Evolutionary conservation across 2,329 filamentous ascomycete genomes (phyloP), one percentile per base, ranked within the genome.

Genomic region (Mariannaea sp.): DNA sequence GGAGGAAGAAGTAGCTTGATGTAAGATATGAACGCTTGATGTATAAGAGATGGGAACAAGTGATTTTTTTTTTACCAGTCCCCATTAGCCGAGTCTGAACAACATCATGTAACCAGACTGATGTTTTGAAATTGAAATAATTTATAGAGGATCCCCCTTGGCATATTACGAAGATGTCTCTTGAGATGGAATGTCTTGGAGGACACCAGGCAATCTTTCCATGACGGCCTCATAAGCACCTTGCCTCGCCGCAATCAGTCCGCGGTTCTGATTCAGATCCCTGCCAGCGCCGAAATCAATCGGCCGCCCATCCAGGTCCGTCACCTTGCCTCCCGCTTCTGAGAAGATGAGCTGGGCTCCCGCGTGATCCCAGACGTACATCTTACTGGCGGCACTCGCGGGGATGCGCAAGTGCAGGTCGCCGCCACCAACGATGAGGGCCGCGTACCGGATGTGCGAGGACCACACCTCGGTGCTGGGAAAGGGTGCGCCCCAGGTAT

Each of bases 1-100:
- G 94, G 94, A 7, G 94, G 92, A 12, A 80, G 94, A 69, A 93
- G 88, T 65, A 97, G 92, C 74, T 78, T 99, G 73, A 97, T 97
- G 94, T 97, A 74, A 66, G 47, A 56, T 55, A 58, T 45, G 22
- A 24, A 44, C 26, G 12, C 7, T 29, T 7, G 7, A 29, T 12
- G 26, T 7, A 29, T 7, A 7, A 7, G 7, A 29, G 26, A 29
- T 29, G 12, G 29, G 22, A 24, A 24, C 8, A 24, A 24, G 8
- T 8, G 32, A 3, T 32, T 16, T 9, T 26, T n/a, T n/a, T n/a
- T n/a, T n/a, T n/a, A n/a, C n/a, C n/a, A n/a, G n/a, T n/a, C n/a
- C n/a, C n/a, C n/a, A n/a, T n/a, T n/a, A n/a, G n/a, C n/a, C n/a
- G n/a, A n/a, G n/a, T n/a, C n/a, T n/a, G n/a, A n/a, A n/a, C n/a